Evolutionary conservation across 345 rosid species (phyloP).

Genomic region (Eucalyptus camaldulensis): DNA sequence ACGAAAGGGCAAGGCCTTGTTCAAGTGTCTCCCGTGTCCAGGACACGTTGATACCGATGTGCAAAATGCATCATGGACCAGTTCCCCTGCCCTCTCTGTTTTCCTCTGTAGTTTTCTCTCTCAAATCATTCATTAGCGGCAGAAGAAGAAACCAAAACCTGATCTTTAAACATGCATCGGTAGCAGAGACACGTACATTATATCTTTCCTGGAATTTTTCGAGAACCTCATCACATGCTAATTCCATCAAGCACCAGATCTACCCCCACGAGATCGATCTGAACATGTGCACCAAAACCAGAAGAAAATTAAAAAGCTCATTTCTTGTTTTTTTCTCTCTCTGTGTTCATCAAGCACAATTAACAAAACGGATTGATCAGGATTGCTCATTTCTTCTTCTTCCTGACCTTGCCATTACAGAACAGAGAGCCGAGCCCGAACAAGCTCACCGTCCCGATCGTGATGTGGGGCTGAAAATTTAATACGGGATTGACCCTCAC

Average conservation of each 20-base stretch:
- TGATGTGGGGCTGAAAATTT: slow-evolving; percentile 57
- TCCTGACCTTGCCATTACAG: slow-evolving; percentile 54
- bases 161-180: neutral
- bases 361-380: neutral
- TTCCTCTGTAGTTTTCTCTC: neutral
- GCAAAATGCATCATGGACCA: neutral
- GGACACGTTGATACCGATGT: slow-evolving; percentile 8
- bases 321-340: neutral
- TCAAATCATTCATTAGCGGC: neutral
- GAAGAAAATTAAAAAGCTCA: neutral
- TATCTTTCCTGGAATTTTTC: neutral
- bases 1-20: slow-evolving; percentile 3
- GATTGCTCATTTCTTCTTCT: slow-evolving; percentile 33
- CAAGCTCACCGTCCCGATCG: slow-evolving; percentile 45
- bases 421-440: slow-evolving; percentile 66
- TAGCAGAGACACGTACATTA: neutral
- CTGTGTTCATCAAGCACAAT: neutral
- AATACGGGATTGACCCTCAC: slow-evolving; percentile 61
- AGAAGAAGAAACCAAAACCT: neutral
- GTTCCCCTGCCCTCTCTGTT: neutral
- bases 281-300: neutral
- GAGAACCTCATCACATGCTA: neutral
- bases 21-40: slow-evolving; percentile 25
- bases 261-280: neutral
- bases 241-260: neutral